These are phyloP conservation scores for Kwoniella dendrophila DNA, from an alignment of 768 basidiomycete genomes.

Conservation along the genomic window DNA sequence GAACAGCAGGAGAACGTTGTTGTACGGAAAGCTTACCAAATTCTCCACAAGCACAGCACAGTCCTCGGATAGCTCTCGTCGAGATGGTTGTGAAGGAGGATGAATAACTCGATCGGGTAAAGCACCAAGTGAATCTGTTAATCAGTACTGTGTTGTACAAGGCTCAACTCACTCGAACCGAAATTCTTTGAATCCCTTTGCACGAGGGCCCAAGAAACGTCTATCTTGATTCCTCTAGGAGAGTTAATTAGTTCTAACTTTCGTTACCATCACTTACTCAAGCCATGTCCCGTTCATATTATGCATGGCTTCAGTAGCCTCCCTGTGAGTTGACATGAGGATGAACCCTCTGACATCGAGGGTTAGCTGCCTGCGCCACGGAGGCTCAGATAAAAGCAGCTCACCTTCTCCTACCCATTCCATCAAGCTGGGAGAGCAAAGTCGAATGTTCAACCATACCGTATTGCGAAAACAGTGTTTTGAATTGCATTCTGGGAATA, in stretches of 20 bases:
- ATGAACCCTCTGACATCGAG: constrained; percentile 36
- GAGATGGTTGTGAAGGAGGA: constrained; percentile 29
- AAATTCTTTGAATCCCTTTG: constrained; percentile 39
- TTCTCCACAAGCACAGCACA: constrained; percentile 42
- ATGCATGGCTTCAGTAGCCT: constrained; percentile 34
- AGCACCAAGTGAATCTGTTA: constrained; percentile 22
- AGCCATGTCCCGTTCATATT: constrained; percentile 32
- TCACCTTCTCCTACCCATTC: constrained; percentile 37
- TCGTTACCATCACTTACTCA: constrained; percentile 31
- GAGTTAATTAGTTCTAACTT: not conserved
- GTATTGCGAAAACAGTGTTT: constrained; percentile 27
- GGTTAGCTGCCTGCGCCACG: not conserved
- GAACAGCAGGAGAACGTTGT: not conserved
- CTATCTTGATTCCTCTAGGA: constrained; percentile 39
- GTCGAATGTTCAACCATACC: constrained; percentile 46
- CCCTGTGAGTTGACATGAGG: constrained; percentile 42
- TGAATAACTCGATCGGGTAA: constrained; percentile 43
- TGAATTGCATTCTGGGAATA: constrained; percentile 33
- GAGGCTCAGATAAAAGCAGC: not conserved
- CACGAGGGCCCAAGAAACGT: constrained; percentile 48
- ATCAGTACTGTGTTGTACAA: not conserved
- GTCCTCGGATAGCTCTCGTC: constrained; percentile 23
- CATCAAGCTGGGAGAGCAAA: constrained; percentile 44
- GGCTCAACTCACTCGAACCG: constrained; percentile 23
- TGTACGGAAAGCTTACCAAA: constrained; percentile 26